Evolutionary conservation across 306 rosid genomes (phyloP).

Genomic region (Glycyrrhiza uralensis): DNA sequence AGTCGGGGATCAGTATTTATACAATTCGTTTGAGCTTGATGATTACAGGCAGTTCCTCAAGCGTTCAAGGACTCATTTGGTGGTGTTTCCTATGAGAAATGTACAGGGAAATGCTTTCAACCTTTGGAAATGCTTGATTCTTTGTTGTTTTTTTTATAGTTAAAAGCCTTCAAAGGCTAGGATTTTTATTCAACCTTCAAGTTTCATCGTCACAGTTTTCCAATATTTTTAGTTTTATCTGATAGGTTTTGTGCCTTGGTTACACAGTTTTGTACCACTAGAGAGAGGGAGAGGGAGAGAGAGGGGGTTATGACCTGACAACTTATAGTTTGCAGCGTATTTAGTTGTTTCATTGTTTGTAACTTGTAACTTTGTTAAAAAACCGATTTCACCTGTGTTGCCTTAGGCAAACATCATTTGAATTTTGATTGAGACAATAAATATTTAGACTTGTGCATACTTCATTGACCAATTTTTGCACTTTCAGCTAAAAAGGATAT

Average conservation of each 20-base stretch:
- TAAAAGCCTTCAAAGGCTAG: constrained; percentile 40
- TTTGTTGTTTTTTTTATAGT: constrained; percentile 51
- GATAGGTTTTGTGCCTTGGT: constrained; percentile 43
- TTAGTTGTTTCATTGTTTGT: constrained; percentile 30
- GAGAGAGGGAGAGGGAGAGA: constrained; percentile 10
- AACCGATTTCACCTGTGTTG: constrained; percentile 30
- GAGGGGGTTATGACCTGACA: constrained; percentile 18
- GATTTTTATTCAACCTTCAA: constrained; percentile 37
- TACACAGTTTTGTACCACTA: constrained; percentile 59
- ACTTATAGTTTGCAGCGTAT: constrained; percentile 16
- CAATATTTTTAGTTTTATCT: constrained; percentile 32
- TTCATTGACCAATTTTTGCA: background rate
- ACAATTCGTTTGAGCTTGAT: constrained; percentile 53
- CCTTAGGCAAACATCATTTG: constrained; percentile 37
- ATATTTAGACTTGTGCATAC: background rate
- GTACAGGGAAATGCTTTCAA: constrained; percentile 74
- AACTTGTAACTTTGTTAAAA: constrained; percentile 29
- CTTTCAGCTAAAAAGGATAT: background rate
- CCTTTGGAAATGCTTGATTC: constrained; percentile 53
- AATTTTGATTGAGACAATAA: constrained; percentile 44
- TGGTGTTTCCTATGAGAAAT: constrained; percentile 43
- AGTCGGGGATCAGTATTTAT: constrained; percentile 26
- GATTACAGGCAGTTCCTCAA: constrained; percentile 33
- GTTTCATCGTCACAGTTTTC: constrained; percentile 39
- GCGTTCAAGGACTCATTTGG: constrained; percentile 33